Evolutionary conservation across 805 yeast species (phyloP).

Genomic region (Candida insectorum): DNA sequence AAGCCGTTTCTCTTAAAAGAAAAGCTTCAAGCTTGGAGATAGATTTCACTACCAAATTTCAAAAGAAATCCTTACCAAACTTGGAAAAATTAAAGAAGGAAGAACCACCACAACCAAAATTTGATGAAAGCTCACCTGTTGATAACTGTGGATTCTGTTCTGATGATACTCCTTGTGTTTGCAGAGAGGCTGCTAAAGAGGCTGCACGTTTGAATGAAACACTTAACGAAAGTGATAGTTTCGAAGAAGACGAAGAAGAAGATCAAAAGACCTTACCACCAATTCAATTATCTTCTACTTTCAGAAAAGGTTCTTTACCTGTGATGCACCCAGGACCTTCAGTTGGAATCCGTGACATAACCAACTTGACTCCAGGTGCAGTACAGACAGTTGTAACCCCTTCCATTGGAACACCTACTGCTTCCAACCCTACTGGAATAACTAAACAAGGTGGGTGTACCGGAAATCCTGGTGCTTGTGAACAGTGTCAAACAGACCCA

Average conservation of each 20-base stretch:
- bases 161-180: slow-evolving; percentile 87
- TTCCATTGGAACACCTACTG: slow-evolving; percentile 10
- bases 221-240: slow-evolving; percentile 14
- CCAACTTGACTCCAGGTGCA: slow-evolving; percentile 37
- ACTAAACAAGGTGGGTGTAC: slow-evolving; percentile 52
- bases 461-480: slow-evolving; percentile 85
- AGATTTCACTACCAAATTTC: slow-evolving; percentile 55
- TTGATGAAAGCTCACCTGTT: slow-evolving; percentile 47
- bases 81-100: slow-evolving; percentile 22
- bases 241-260: slow-evolving; percentile 8
- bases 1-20: slow-evolving; percentile 59
- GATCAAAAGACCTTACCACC: slow-evolving; percentile 40
- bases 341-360: slow-evolving; percentile 46
- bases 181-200: slow-evolving; percentile 71
- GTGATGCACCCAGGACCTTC: slow-evolving; percentile 66
- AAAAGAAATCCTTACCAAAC: slow-evolving; percentile 35
- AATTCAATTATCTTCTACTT: slow-evolving; percentile 23
- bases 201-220: slow-evolving; percentile 37
- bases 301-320: slow-evolving; percentile 43
- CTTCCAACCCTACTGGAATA: slow-evolving; percentile 6
- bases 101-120: slow-evolving; percentile 11
- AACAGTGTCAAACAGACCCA: slow-evolving; percentile 81
- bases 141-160: slow-evolving; percentile 94
- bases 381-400: slow-evolving; percentile 30
- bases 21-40: slow-evolving; percentile 35